Conservation (phyloP, 208 protist species). For the Wallacemonas rigidus region DNA sequence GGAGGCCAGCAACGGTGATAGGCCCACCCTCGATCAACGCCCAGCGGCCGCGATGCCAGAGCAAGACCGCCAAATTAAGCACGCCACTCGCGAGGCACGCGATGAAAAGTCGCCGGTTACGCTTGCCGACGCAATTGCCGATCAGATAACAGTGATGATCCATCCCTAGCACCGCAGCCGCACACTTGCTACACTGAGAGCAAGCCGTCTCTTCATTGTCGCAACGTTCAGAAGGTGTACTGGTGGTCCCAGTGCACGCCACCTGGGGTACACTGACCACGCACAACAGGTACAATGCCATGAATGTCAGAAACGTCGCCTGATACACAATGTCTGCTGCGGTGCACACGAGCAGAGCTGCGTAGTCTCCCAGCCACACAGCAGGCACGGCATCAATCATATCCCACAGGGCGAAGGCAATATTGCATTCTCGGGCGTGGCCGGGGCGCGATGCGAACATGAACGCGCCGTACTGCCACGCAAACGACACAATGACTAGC, state of each 20-base stretch:
- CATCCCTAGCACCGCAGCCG: constrained; percentile 34
- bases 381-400: constrained; percentile 31
- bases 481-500: constrained; percentile 40
- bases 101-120: constrained; percentile 45
- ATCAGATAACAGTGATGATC: constrained; percentile 76
- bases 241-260: not conserved
- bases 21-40: constrained; percentile 27
- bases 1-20: constrained; percentile 33
- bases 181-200: constrained; percentile 49
- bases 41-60: constrained; percentile 44
- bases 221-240: not conserved
- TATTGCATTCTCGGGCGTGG: constrained; percentile 29
- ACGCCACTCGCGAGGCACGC: constrained; percentile 33
- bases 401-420: constrained; percentile 34
- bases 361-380: not conserved
- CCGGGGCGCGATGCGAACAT: constrained; percentile 41
- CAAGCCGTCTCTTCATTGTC: not conserved
- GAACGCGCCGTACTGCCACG: constrained; percentile 63
- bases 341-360: constrained; percentile 24
- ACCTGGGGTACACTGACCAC: constrained; percentile 55
- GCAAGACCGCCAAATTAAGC: constrained; percentile 50
- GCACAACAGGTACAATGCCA: constrained; percentile 35
- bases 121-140: constrained; percentile 57
- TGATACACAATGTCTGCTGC: constrained; percentile 35
- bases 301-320: constrained; percentile 26